Evolutionary conservation across 192 early-diverging fungal genomes (phyloP).

Genomic region (Radiomyces spectabilis): DNA sequence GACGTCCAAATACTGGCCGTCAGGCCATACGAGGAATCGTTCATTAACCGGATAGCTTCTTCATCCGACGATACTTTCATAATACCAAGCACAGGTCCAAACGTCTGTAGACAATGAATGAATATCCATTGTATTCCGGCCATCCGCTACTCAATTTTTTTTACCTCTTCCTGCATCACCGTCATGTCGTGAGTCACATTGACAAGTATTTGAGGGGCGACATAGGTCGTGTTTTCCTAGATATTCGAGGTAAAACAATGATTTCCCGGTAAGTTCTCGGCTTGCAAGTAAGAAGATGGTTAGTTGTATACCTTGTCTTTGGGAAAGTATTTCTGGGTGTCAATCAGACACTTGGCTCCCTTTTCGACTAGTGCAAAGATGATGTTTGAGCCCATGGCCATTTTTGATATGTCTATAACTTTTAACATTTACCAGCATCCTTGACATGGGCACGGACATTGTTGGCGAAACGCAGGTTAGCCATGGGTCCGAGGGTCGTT

Average conservation of each 20-base stretch:
- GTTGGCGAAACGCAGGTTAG: constrained; percentile 56
- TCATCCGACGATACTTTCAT: constrained; percentile 65
- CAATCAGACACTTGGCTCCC: constrained; percentile 62
- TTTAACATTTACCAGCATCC: constrained; percentile 46
- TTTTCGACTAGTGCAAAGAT: constrained; percentile 33
- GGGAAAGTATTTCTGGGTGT: constrained; percentile 40
- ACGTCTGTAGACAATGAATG: constrained; percentile 33
- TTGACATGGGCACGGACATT: constrained; percentile 58
- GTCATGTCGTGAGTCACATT: constrained; percentile 68
- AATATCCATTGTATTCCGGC: not conserved
- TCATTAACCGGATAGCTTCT: constrained; percentile 73
- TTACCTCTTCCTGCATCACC: constrained; percentile 68
- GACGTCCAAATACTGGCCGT: constrained; percentile 78
- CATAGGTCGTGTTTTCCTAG: constrained; percentile 48
- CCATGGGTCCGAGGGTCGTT: constrained; percentile 71
- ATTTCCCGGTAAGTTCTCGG: no score
- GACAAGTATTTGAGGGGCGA: constrained; percentile 70
- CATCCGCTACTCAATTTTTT: no score
- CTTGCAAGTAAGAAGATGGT: no score
- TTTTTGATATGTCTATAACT: not conserved
- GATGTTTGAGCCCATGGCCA: not conserved
- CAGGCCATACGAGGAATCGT: constrained; percentile 72
- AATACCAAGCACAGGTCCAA: constrained; percentile 77
- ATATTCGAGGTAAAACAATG: no score
- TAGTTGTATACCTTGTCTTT: constrained; percentile 49